Base-by-base conservation (phyloP, 495 filamentous ascomycete species). In the Aspergillus bertholletiae region DNA sequence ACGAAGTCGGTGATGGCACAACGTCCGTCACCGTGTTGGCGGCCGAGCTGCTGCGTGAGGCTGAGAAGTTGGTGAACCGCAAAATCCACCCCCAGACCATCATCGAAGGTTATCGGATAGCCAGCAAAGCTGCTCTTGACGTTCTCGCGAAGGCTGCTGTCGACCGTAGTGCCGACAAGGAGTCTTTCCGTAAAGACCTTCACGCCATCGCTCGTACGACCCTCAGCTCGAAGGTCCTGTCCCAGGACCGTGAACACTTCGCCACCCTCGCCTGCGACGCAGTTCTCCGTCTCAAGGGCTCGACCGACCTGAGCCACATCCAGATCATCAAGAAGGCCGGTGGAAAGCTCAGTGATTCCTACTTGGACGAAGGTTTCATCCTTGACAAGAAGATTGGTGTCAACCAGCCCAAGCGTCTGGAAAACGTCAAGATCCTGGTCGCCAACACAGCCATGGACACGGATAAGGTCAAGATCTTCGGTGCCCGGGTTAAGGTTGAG, bases 291-390 rank as follows among this genome's bases (percentile, higher is more conserved):
- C 77, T 98, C 68, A 88, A 90, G 76, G 90, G 90, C 17, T 96
- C 91, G 7, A 88, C 90, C 39, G 96, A 98, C 70, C 81, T 98
- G 46, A 96, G 90, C 61, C 94, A 97, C 70, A 97, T 98, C 57
- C 94, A 98, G 74, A 89, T 98, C 61, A 97, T 98, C 77, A 98
- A 98, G 80, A 98, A 98, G 79, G 90, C 95, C 12, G 94, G 94
- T 60, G 94, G 94, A 63, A 97, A 97, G 78, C 81, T 98, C 50
- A 91, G 82, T 65, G 94, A 98, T 69, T 97, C 95, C 2, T 98
- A 97, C 74, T 79, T 98, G 41, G 94, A 98, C 65, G 91, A 96
- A 65, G 94, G 94, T 7, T 98, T 98, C 77, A 97, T 98, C 63
- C 80, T 98, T 20, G 94, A 98, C 77, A 98, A 98, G 83, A 90